phyloP scores from a whole-genome alignment of 2,329 filamentous ascomycete genomes.

The Fusarium zealandicum region DNA sequence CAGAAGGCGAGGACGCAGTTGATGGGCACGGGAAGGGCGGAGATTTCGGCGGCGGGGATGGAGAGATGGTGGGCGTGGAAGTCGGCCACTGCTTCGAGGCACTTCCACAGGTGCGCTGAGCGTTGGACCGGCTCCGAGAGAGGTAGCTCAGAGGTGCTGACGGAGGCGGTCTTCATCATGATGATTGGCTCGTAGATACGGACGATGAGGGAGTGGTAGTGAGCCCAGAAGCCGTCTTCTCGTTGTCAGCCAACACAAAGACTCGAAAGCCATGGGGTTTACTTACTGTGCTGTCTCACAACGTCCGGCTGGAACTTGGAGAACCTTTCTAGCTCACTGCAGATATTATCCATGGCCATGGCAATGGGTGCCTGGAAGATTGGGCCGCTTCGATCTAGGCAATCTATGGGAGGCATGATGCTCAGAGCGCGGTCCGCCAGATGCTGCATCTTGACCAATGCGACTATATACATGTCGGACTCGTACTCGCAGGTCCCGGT shows the following conservation, averaged over 20 bases:
- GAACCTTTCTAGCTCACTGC: conserved; percentile 45
- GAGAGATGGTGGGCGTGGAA: conserved; percentile 40
- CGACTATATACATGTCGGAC: conserved; percentile 45
- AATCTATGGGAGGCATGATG: conserved; percentile 33
- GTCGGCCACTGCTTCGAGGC: conserved; percentile 41
- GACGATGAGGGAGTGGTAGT: conserved; percentile 45
- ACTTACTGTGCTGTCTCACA: conserved; percentile 34
- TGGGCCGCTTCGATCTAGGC: conserved; percentile 28
- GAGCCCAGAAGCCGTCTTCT: conserved; percentile 46
- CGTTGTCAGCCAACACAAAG: accelerated
- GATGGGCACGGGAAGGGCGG: conserved; percentile 43
- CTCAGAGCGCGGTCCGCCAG: conserved; percentile 43
- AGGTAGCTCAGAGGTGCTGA: conserved; percentile 21
- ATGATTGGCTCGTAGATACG: conserved; percentile 51
- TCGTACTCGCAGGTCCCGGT: conserved; percentile 39
- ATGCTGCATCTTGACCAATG: conserved; percentile 46
- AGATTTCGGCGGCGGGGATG: conserved; percentile 38
- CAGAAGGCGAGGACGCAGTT: conserved; percentile 45
- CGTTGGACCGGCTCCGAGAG: conserved; percentile 39
- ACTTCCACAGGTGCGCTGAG: conserved; percentile 49
- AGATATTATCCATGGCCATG: conserved; percentile 46
- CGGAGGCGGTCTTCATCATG: conserved; percentile 34
- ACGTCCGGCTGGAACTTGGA: conserved; percentile 30
- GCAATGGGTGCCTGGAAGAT: conserved; percentile 40
- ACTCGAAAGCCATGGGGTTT: accelerated